Percentiles rank a stretch among this genome's conserved stretches.
Conservation (phyloP, 768 basidiomycete species). For the Rossbeevera mucosa region DNA sequence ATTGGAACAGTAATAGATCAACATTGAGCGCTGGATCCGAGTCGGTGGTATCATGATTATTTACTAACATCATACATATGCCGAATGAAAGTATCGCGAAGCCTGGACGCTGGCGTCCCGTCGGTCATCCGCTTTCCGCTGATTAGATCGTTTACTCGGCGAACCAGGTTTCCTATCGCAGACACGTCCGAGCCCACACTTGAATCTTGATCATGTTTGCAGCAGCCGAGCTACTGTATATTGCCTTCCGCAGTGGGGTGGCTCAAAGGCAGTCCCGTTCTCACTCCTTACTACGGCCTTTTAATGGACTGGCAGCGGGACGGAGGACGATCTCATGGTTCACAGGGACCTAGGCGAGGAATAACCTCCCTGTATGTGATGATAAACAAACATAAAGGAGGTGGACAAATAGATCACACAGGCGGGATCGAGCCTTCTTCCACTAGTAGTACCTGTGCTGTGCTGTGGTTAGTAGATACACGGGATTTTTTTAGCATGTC, state of each 20-base stretch:
- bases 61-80: constrained; percentile 17
- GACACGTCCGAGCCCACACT: constrained; percentile 51
- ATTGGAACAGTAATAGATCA: constrained; percentile 18
- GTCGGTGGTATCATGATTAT: constrained; percentile 15
- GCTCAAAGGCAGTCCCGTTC: constrained; percentile 34
- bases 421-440: constrained; percentile 53
- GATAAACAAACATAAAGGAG: constrained; percentile 33
- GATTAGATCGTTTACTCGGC: constrained; percentile 39
- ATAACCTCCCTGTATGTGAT: constrained; percentile 41
- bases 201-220: constrained; percentile 23
- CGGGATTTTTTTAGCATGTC: background rate
- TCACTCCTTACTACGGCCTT: constrained; percentile 46
- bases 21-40: constrained; percentile 20
- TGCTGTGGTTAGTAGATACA: background rate
- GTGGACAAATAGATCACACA: constrained; percentile 68
- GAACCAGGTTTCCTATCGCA: constrained; percentile 33
- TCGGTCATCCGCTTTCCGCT: background rate
- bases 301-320: constrained; percentile 38
- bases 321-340: constrained; percentile 39
- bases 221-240: constrained; percentile 36
- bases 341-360: constrained; percentile 33
- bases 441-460: constrained; percentile 4
- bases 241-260: constrained; percentile 45
- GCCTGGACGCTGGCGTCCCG: background rate
- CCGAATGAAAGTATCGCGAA: constrained; percentile 15